Base-by-base conservation (phyloP, 352 stramenopile species). In the Phytophthora vignae region DNA sequence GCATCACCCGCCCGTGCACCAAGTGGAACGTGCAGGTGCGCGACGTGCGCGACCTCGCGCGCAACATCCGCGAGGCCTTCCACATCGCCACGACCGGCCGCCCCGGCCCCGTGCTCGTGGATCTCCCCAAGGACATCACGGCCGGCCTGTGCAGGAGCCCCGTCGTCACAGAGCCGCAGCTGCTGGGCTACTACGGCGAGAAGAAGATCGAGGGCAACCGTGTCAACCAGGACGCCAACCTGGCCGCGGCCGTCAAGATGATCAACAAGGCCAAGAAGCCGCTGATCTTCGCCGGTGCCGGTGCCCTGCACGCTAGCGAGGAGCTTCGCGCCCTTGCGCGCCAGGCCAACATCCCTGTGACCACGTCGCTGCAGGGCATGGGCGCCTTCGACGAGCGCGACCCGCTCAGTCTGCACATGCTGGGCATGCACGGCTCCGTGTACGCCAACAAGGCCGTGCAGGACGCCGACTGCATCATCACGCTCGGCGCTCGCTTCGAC, bases 11-110 rank as follows among this genome's bases (percentile, higher is more conserved):
- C 19, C 94, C 95, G 25, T 98, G 92, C 72, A 98, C 96, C 67
- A 99, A 99, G 88, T 99, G 95, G 95, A 98, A 98, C 69, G 96
- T 98, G 70, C 94, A 98, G 75, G 97, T 99, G 74, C 98, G 97
- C 60, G 92, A 93, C 76, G 93, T 98, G 22, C 97, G 97, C 50
- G 96, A 99, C 73, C 78, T 99, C 62, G 95, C 96, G 9, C 90
- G 97, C 55, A 96, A 94, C 67, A 97, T 99, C 79, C 95, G 97
- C 64, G 97, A 99, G 70, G 96, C 96, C 11, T 99, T 99, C 81
- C 96, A 98, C 77, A 93, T 99, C 44, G 94, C 96, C 17, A 96
- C 93, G 29, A 98, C 96, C 19, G 96, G 96, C 11, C 86, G 96
- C 29, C 96, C 96, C 0, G 96, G 96, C 21, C 96, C 96, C 7